phyloP scores from a whole-genome alignment of 371 early-diverging fungal species.

The Dinochytrium kinnereticum region DNA sequence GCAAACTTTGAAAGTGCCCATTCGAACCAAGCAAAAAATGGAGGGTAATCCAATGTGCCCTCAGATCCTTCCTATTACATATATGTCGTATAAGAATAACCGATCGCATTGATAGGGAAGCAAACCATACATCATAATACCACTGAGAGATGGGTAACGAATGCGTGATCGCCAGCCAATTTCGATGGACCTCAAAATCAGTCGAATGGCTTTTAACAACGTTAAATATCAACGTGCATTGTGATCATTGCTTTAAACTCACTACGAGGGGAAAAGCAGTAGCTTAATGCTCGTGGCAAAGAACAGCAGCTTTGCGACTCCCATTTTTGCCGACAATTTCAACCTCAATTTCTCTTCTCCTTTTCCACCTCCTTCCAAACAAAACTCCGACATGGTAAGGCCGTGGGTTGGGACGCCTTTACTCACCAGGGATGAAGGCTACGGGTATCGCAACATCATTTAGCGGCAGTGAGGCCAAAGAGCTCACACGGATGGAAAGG shows the following conservation, averaged over 20 bases:
- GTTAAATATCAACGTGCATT: neutral
- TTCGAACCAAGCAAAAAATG: conserved; percentile 97
- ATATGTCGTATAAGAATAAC: neutral
- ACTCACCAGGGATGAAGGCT: neutral
- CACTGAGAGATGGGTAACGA: conserved; percentile 80
- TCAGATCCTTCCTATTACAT: conserved; percentile 75
- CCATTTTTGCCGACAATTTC: neutral
- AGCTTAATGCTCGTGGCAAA: conserved; percentile 9
- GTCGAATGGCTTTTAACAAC: conserved; percentile 67
- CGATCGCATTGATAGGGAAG: neutral
- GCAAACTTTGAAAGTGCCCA: conserved; percentile 73
- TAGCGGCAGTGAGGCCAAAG: conserved; percentile 37
- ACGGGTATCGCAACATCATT: conserved; percentile 11
- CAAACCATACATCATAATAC: conserved; percentile 83
- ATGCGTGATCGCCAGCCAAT: conserved; percentile 96
- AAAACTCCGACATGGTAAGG: conserved; percentile 4
- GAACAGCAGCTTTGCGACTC: neutral
- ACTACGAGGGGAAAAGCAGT: conserved; percentile 17
- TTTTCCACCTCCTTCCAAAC: neutral
- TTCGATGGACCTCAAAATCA: conserved; percentile 98
- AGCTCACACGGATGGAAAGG: conserved; percentile 55
- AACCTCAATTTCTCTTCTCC: too few species aligned
- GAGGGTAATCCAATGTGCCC: conserved; percentile 97
- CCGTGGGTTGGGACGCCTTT: neutral
- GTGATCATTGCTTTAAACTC: neutral